Base-by-base conservation (phyloP, 2,329 filamentous ascomycete genomes). In the Helotiales sp. region DNA sequence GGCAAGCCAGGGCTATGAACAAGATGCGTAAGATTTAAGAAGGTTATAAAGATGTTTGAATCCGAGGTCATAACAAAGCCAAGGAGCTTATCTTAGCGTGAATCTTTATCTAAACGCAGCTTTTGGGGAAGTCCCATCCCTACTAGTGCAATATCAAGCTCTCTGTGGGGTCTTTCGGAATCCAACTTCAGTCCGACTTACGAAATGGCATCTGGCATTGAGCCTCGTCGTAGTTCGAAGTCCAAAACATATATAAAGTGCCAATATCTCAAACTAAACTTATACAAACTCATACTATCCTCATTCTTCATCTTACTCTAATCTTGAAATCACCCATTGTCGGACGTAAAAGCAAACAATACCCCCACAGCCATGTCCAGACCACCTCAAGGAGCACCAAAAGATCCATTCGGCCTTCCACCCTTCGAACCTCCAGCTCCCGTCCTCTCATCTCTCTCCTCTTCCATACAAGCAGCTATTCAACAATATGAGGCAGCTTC, bases 391-490 rank as follows among this genome's bases (percentile, higher is more conserved):
- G 46, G 31, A 52, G 17, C 29, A 22, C 48, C n/a, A 50, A 33
- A 24, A 49, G 50, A 31, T 5, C 17, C 38, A 48, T 42, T 46
- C 31, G 40, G 31, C 13, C 34, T 51, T 12, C 58, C 54, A 40
- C 22, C 50, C 17, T 60, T 60, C 47, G 44, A 57, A 40, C 54
- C 58, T 15, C 5, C 54, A 7, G 24, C 49, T 13, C 6, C 25
- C 31, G 7, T 4, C 19, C 47, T 60, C 34, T 31, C 38, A 17
- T 19, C 44, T 3, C 22, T 57, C 19, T 57, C 54, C 30, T 17
- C 22, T 3, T 2, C 36, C 1, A 58, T 61, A 17, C 59, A 55
- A 25, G 22, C 29, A n/a, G 46, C 59, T 19, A 47, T 58, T 7
- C 3, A 19, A 7, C 31, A 55, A 31, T 61, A 58, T 31, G 52